phyloP scores from a whole-genome alignment of 345 rosid species.

The Nasturtium officinale region DNA sequence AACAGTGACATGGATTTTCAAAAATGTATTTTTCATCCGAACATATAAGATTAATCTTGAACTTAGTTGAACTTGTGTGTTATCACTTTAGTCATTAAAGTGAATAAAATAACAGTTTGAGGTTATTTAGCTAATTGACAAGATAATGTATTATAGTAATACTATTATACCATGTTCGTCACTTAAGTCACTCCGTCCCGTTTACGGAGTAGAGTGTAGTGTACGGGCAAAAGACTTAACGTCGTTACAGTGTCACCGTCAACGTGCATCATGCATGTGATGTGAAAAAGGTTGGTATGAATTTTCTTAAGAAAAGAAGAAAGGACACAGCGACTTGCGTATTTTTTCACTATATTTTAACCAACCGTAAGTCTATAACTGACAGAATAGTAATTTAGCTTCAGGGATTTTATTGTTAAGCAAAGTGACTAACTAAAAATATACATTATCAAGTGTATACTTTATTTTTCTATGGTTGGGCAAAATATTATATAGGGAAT shows the following conservation, averaged over 20 bases:
- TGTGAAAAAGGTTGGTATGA: slow-evolving; percentile 7
- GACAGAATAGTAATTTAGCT: background rate
- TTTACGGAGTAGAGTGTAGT: background rate
- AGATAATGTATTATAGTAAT: background rate
- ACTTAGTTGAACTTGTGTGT: no score
- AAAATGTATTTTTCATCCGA: background rate
- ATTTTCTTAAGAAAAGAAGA: background rate
- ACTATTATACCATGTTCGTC: slow-evolving; percentile 2
- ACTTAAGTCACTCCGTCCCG: slow-evolving; percentile 8
- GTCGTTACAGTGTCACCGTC: background rate
- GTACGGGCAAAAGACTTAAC: slow-evolving; percentile 12
- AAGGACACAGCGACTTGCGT: slow-evolving; percentile 21
- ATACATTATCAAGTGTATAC: background rate
- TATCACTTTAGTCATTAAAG: no score
- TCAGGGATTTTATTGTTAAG: background rate
- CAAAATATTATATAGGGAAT: background rate
- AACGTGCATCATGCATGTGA: slow-evolving; percentile 25
- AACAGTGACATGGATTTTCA: background rate
- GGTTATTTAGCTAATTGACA: no score
- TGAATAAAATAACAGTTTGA: no score
- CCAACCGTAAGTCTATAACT: background rate
- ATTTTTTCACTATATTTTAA: background rate
- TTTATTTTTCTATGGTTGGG: background rate
- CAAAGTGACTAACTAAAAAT: background rate
- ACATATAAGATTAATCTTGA: background rate